A percentile compares a stretch with the other conserved stretches of the same genome.
These are phyloP conservation scores for Xylariaceae sp. DNA, from an alignment of 2,329 filamentous ascomycete genomes.

Conservation along the genomic window DNA sequence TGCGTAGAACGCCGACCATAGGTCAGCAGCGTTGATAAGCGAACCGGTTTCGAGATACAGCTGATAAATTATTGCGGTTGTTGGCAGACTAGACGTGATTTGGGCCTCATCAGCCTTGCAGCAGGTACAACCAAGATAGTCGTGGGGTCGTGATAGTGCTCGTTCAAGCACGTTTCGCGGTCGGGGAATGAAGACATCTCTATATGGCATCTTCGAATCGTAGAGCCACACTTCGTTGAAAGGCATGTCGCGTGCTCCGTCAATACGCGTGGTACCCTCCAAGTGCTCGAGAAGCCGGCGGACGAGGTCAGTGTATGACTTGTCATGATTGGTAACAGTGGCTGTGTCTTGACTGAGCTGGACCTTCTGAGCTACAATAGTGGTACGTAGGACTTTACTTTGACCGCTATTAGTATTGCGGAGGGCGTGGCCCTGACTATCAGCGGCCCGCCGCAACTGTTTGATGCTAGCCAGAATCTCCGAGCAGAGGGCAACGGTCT, in stretches of 20 bases:
- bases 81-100: conserved; percentile 59
- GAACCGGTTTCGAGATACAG: conserved; percentile 73
- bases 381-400: conserved; percentile 67
- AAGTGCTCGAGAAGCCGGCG: conserved; percentile 52
- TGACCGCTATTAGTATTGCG: conserved; percentile 73
- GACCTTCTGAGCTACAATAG: conserved; percentile 76
- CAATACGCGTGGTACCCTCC: conserved; percentile 35
- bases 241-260: conserved; percentile 45
- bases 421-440: conserved; percentile 48
- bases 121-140: conserved; percentile 72
- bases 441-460: conserved; percentile 43
- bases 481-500: conserved; percentile 36
- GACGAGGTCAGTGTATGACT: conserved; percentile 63
- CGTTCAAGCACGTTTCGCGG: conserved; percentile 68
- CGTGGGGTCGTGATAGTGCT: conserved; percentile 66
- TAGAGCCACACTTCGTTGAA: conserved; percentile 73
- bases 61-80: conserved; percentile 71
- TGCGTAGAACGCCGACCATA: conserved; percentile 72
- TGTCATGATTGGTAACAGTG: conserved; percentile 65
- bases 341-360: conserved; percentile 73
- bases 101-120: conserved; percentile 50
- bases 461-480: conserved; percentile 45
- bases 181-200: conserved; percentile 70
- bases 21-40: conserved; percentile 72
- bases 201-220: conserved; percentile 64